A percentile compares a stretch with the other conserved stretches of the same genome.
phyloP scores from a whole-genome alignment of 106 monocot genomes.

The Platanthera guangdongensis region DNA sequence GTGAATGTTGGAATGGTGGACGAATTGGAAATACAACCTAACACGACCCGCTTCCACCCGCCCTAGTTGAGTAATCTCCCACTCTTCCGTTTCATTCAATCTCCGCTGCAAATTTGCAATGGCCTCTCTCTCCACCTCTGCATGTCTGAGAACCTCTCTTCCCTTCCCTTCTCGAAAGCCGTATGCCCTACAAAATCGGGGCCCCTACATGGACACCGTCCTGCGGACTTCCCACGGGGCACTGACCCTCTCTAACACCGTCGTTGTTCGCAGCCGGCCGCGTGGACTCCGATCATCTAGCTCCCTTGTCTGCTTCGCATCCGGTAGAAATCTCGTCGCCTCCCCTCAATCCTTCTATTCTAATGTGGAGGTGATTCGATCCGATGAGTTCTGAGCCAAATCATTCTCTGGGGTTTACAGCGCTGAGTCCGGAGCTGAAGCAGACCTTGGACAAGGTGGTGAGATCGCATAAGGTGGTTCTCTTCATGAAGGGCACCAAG shows the following conservation, averaged over 20 bases:
- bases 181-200: not conserved
- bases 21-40: no score
- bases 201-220: not conserved
- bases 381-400: not conserved
- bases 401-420: constrained; percentile 6
- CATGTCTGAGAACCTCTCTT: not conserved
- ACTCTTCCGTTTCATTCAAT: no score
- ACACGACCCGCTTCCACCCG: no score
- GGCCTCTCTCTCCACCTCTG: constrained; percentile 1
- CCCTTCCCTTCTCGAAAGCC: not conserved
- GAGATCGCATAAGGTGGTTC: constrained; percentile 59
- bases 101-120: not conserved
- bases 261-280: not conserved
- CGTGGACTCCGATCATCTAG: not conserved
- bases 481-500: constrained; percentile 90
- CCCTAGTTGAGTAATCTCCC: no score
- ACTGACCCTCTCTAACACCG: not conserved
- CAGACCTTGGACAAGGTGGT: constrained; percentile 75
- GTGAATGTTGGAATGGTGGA: no score
- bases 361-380: not conserved
- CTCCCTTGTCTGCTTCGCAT: constrained; percentile 27
- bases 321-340: constrained; percentile 16
- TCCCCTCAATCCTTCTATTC: not conserved
- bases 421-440: constrained; percentile 61
- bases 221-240: not conserved